Percentiles rank a stretch among this genome's conserved stretches.
Conservation (phyloP, 352 stramenopile species). For the Pseudoperonospora humuli region DNA sequence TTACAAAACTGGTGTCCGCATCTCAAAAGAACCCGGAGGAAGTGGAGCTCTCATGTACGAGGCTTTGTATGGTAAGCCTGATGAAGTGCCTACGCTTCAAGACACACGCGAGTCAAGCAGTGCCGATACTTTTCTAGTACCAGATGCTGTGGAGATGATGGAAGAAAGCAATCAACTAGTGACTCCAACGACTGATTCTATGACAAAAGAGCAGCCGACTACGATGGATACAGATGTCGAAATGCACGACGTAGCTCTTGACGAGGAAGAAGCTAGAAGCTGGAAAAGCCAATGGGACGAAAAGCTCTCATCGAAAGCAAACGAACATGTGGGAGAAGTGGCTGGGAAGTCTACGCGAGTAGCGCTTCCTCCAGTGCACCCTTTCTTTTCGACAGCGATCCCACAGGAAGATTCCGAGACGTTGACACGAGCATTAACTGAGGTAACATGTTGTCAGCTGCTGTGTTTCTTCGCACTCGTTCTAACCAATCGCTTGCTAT, state of each 20-base stretch:
- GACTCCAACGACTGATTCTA: neutral
- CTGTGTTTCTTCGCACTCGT: neutral
- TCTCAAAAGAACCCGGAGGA: constrained; percentile 34
- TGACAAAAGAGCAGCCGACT: neutral
- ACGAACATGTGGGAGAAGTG: neutral
- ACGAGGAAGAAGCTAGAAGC: neutral
- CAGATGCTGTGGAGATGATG: constrained; percentile 14
- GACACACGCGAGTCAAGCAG: neutral
- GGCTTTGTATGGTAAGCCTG: constrained; percentile 18
- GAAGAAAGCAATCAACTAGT: constrained; percentile 1
- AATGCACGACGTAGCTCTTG: constrained; percentile 2
- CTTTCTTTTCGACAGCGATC: constrained; percentile 22
- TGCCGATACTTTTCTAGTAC: neutral
- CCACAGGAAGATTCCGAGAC: constrained; percentile 16
- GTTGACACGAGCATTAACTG: constrained; percentile 9
- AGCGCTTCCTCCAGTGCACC: constrained; percentile 20
- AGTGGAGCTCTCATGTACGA: constrained; percentile 20
- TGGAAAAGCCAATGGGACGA: constrained; percentile 1
- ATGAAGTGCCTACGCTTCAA: neutral
- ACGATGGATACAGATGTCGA: constrained; percentile 7
- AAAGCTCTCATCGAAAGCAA: neutral
- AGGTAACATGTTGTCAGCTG: constrained; percentile 10
- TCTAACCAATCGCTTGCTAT: neutral
- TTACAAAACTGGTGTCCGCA: constrained; percentile 18
- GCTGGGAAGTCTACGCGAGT: constrained; percentile 4